These are phyloP conservation scores for Starmerella sp. DNA, from an alignment of 805 yeast species.

Conservation along the genomic window DNA sequence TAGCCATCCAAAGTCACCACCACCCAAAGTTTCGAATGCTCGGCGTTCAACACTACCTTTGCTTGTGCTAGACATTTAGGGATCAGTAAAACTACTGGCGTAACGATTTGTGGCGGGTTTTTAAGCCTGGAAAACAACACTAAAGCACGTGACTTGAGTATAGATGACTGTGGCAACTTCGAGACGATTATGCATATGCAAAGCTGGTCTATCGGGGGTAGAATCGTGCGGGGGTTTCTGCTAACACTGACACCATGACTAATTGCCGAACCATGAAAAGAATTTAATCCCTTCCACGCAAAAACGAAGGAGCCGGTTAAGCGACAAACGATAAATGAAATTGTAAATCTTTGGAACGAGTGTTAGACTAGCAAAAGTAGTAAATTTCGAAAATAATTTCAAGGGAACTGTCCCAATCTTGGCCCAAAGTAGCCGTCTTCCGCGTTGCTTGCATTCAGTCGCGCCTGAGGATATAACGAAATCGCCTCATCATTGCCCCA, in stretches of 20 bases:
- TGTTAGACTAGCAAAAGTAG: no score
- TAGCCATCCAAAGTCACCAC: not conserved
- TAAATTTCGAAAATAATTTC: no score
- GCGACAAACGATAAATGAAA: no score
- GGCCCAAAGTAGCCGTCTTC: slow-evolving; percentile 10
- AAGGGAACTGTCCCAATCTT: slow-evolving; percentile 4
- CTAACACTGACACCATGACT: not conserved
- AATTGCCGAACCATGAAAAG: not conserved
- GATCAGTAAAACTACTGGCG: not conserved
- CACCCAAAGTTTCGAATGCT: not conserved
- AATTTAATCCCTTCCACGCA: no score
- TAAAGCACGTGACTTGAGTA: no score
- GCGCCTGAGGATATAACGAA: no score
- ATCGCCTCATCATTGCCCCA: slow-evolving; percentile 42
- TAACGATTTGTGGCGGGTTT: no score
- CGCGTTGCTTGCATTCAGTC: not conserved
- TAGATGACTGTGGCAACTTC: no score
- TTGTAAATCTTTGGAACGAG: no score
- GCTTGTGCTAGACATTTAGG: not conserved
- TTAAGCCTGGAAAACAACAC: no score
- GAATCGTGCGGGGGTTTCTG: not conserved
- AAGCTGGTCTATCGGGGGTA: not conserved
- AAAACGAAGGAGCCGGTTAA: no score
- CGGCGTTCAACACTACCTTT: not conserved
- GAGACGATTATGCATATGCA: not conserved